phyloP scores from a whole-genome alignment of 768 basidiomycete species.

The Lactifluus piperatus region DNA sequence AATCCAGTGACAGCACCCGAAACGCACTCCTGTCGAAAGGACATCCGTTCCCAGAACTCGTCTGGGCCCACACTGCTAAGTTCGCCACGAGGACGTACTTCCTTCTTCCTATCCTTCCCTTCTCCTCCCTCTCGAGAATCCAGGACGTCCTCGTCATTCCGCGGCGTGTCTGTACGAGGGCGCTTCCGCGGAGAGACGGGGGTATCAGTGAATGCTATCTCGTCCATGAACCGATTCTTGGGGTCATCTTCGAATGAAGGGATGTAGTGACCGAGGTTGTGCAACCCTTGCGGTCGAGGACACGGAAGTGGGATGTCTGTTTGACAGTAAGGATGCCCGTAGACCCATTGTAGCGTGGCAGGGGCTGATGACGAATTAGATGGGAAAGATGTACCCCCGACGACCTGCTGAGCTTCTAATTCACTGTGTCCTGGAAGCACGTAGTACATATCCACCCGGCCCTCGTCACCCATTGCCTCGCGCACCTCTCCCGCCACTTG shows the following conservation, averaged over 20 bases:
- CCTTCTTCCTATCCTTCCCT: conserved; percentile 23
- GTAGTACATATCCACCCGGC: conserved; percentile 41
- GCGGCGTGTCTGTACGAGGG: conserved; percentile 27
- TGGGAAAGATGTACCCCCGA: conserved; percentile 33
- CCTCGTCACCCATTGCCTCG: conserved; percentile 22
- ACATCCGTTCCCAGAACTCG: conserved; percentile 98
- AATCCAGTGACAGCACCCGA: conserved; percentile 90
- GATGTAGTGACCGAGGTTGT: conserved; percentile 62
- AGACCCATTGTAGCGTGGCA: conserved; percentile 43
- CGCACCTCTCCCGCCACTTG: conserved; percentile 38
- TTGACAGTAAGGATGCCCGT: conserved; percentile 69
- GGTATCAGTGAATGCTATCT: conserved; percentile 67
- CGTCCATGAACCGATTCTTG: conserved; percentile 88
- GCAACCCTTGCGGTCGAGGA: conserved; percentile 33
- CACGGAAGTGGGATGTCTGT: conserved; percentile 38
- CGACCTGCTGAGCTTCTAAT: conserved; percentile 53
- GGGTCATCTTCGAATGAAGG: conserved; percentile 97
- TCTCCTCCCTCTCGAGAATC: conserved; percentile 18
- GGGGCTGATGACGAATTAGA: conserved; percentile 9
- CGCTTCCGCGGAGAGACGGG: conserved; percentile 51
- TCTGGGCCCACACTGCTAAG: conserved; percentile 51
- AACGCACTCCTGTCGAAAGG: conserved; percentile 89
- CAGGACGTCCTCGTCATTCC: conserved; percentile 5
- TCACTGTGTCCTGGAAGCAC: conserved; percentile 62
- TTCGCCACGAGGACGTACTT: conserved; percentile 35